phyloP scores from a whole-genome alignment of 2,329 filamentous ascomycete species.

The Nothopassalora personata region DNA sequence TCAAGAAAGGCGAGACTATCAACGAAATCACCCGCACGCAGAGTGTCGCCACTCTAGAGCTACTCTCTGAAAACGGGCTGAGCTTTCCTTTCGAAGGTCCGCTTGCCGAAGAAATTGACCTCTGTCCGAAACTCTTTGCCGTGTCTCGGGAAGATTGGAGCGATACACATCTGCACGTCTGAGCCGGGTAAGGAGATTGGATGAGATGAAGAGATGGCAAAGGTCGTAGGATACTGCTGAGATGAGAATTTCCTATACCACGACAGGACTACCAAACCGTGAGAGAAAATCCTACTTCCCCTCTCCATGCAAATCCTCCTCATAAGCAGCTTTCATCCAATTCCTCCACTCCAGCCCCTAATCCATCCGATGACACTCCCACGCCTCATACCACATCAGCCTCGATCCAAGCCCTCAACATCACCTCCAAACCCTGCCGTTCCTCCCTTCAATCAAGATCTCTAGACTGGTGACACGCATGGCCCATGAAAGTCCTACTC shows the following conservation, averaged over 20 bases:
- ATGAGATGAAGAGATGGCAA: background rate
- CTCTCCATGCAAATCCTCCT: background rate
- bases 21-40: background rate
- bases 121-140: background rate
- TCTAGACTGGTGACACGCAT: conserved; percentile 11
- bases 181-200: background rate
- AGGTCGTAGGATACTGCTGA: background rate
- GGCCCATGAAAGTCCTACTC: conserved; percentile 6
- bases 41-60: background rate
- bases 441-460: background rate
- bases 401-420: conserved; percentile 6
- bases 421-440: conserved; percentile 5
- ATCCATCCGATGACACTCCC: conserved; percentile 9
- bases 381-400: conserved; percentile 5
- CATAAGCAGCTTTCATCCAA: conserved; percentile 5
- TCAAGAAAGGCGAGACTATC: background rate
- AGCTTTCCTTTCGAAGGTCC: background rate
- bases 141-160: background rate
- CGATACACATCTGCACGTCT: background rate
- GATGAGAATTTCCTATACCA: background rate
- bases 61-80: background rate
- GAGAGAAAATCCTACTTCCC: background rate
- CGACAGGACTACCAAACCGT: background rate
- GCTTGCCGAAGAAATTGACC: background rate
- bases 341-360: conserved; percentile 9